Conservation (phyloP, 1,284 basidiomycete genomes). For the Farysia itapuensis region DNA sequence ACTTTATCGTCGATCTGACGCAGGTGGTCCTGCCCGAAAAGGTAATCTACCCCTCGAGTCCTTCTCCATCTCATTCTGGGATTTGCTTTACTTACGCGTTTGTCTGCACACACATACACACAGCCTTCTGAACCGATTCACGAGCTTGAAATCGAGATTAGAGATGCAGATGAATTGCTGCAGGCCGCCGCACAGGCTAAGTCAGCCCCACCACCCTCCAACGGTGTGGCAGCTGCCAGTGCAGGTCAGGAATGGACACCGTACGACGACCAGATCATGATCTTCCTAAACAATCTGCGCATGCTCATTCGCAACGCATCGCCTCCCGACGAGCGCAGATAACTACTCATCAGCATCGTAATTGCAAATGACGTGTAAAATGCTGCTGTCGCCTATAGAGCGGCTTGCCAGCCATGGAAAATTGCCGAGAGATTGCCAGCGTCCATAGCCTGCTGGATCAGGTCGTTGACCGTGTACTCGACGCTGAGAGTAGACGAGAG, state of each 20-base stretch:
- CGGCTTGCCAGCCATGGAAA: slow-evolving; percentile 62
- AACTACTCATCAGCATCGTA: too few relatives aligned
- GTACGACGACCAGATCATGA: slow-evolving; percentile 50
- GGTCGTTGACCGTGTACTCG: slow-evolving; percentile 88
- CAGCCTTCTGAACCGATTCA: slow-evolving; percentile 58
- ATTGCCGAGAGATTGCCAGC: slow-evolving; percentile 75
- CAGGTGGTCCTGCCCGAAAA: slow-evolving; percentile 69
- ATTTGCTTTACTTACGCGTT: too few relatives aligned
- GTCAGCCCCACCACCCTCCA: slow-evolving; percentile 1
- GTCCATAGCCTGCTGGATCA: slow-evolving; percentile 86
- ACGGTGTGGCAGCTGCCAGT: slow-evolving; percentile 1
- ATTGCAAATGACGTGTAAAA: too few relatives aligned
- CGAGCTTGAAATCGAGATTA: slow-evolving; percentile 67
- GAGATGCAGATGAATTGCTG: slow-evolving; percentile 63
- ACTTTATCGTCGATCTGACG: slow-evolving; percentile 88
- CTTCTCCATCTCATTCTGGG: too few relatives aligned
- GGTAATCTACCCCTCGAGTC: too few relatives aligned
- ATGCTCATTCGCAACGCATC: too few relatives aligned
- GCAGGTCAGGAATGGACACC: slow-evolving; percentile 45
- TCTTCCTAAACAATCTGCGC: slow-evolving; percentile 56
- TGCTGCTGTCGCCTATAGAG: slow-evolving; percentile 14
- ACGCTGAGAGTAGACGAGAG: slow-evolving; percentile 81
- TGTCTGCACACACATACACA: slow-evolving; percentile 1
- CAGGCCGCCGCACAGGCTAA: slow-evolving; percentile 54
- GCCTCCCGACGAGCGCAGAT: too few relatives aligned